These are phyloP conservation scores for Blastocystis sp. DNA, from an alignment of 352 stramenopile species.

Conservation along the genomic window DNA sequence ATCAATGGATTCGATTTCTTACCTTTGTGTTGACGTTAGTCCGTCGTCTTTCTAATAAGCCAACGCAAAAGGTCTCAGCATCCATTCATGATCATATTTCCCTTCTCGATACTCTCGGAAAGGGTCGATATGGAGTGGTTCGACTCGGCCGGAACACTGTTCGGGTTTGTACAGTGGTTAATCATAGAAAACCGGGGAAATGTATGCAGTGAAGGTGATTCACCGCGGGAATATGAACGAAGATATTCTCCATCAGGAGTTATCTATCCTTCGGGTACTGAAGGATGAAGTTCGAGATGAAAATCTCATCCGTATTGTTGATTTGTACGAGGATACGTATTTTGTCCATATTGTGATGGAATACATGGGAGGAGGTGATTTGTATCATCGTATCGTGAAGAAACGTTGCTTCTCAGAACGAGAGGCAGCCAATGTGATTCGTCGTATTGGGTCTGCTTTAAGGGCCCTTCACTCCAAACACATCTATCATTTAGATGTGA, in stretches of 20 bases:
- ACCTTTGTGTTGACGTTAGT: not conserved
- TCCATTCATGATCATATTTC: constrained; percentile 23
- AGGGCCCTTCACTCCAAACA: constrained; percentile 78
- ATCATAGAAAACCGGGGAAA: not conserved
- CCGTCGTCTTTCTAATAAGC: not conserved
- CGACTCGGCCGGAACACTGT: constrained; percentile 6
- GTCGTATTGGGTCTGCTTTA: constrained; percentile 67
- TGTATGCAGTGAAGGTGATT: constrained; percentile 50
- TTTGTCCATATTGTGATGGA: constrained; percentile 52
- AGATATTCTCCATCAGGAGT: constrained; percentile 9
- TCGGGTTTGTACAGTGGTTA: not conserved
- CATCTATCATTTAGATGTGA: constrained; percentile 79
- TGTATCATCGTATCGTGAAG: constrained; percentile 8
- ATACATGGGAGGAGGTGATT: constrained; percentile 33
- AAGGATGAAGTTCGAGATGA: constrained; percentile 11
- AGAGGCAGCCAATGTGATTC: constrained; percentile 49
- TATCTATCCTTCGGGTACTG: not conserved
- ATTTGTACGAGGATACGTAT: not conserved
- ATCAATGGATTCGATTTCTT: constrained; percentile 34
- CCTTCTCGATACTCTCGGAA: constrained; percentile 18
- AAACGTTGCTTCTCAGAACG: constrained; percentile 37
- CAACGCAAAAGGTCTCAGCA: not conserved
- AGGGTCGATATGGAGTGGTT: constrained; percentile 32
- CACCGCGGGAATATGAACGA: constrained; percentile 16
- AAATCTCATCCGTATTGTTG: constrained; percentile 3